Base-by-base conservation (phyloP, 345 rosid genomes). In the Noccaea bulbosa region DNA sequence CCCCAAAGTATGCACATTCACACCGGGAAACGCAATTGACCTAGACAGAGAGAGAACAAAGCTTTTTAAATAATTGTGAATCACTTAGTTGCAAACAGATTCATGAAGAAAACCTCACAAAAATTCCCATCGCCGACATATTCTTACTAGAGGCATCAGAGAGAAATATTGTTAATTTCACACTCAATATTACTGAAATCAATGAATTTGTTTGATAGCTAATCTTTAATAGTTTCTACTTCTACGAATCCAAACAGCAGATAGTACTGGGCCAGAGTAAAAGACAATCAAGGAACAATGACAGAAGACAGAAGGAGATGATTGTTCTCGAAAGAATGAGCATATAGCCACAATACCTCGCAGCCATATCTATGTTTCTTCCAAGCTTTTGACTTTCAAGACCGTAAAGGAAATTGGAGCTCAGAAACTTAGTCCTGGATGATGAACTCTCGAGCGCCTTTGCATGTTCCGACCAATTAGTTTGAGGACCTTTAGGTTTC, bases 381-480 rank as follows among this genome's bases (percentile, higher is more conserved):
- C 30, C 73, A 69, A 92, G 86, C 76, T 82, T 94, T 70, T 91
- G 96, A 50, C 82, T 62, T 61, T 87, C 93, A 15, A 91, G 51
- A 8, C 92, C 83, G 78, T 64, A 89, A 45, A 88, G 89, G 62
- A 91, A 88, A 79, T 74, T 84, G 17, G 90, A 83, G 63, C 82
- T 69, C 84, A 91, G 58, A 70, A 72, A 77, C 74, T 81, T 86
- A 55, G 83, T 74, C 17, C 61, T 78, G 27, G 61, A 59, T 5
- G 79, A 75, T 61, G 86, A 77, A 49, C 74, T 66, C 10, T 76
- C 75, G 17, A 69, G 83, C 14, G 77, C 84, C 16, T 69, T 72
- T 44, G 66, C 85, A 77, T 93, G 98, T 54, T 82, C 87, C 45
- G 71, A 79, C 98, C 93, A 89, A 81, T 94, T 94, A 17, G 81